Conservation (phyloP, 768 basidiomycete species). For the Polyporus arcularius region DNA sequence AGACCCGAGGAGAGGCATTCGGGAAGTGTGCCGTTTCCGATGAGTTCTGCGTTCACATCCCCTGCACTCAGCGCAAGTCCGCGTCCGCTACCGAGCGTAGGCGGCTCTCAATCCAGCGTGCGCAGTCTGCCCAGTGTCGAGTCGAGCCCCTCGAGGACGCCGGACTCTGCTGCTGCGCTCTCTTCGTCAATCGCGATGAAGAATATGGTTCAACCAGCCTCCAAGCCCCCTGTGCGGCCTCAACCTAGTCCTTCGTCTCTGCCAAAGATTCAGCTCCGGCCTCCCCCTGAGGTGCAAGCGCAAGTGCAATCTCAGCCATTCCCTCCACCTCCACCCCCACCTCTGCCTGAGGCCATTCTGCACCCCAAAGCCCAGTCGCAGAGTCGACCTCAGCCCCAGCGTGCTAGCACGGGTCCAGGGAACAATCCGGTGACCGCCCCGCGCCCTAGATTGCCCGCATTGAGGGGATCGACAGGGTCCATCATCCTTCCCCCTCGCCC, state of each 20-base stretch:
- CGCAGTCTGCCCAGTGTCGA: conserved; percentile 9
- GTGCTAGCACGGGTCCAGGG: neutral
- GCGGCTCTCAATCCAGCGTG: conserved; percentile 10
- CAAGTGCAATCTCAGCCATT: neutral
- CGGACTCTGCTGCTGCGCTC: conserved; percentile 14
- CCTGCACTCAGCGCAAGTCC: conserved; percentile 11
- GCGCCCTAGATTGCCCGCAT: conserved; percentile 12
- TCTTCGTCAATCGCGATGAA: neutral
- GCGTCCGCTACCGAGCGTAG: conserved; percentile 10
- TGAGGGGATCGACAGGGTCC: neutral
- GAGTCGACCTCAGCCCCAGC: too few species aligned
- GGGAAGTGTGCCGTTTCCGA: conserved; percentile 15
- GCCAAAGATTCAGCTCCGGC: neutral
- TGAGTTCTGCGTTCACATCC: conserved; percentile 9
- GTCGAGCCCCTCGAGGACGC: conserved; percentile 6
- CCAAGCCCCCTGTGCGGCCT: neutral
- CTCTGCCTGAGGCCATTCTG: too few species aligned
- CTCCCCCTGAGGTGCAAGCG: neutral
- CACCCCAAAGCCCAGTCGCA: too few species aligned
- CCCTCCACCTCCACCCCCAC: too few species aligned
- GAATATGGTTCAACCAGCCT: neutral
- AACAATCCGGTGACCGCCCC: conserved; percentile 4
- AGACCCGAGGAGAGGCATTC: neutral
- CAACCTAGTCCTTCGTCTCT: neutral
- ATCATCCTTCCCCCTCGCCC: neutral